Base-by-base conservation (phyloP, 2,329 filamentous ascomycete species). In the Scorias spongiosa region DNA sequence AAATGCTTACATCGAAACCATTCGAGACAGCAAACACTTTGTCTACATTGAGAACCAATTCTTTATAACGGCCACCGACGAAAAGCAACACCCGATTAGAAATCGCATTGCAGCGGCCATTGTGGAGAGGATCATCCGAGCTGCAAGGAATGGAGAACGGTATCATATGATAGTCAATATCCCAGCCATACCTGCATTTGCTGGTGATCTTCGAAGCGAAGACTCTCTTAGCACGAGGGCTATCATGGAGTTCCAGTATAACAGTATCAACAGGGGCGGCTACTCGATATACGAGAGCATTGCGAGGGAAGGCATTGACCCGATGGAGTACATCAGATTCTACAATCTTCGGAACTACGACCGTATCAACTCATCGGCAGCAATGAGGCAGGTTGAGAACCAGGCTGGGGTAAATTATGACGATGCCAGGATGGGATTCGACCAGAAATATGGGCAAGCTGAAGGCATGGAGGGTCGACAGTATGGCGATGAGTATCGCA, bases 1-100 rank as follows among this genome's bases (percentile, higher is more conserved):
- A 48, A 88, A 89, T 57, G 87, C 87, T 1, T 93, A 93, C 56
- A 77, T 88, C 30, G 82, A 88, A 59, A 87, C 55, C 79, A 85
- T 69, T 51, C 83, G 93, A 50, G 81, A 91, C 51, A 93, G 86
- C 2, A 85, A 94, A 34, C 88, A 94, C 60, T 93, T 94, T 54
- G 83, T 94, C 44, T 93, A 94, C 62, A 93, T 94, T 51, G 88
- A 94, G 59, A 94, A 94, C 58, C 89, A 96, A 57, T 91, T 91
- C 67, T 91, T 91, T 69, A 91, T 91, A 63, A 91, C 84, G 0
- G 82, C 84, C 2, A 88, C 83, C 1, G 71, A 69, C 40, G 38
- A 18, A 6, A 66, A 77, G 45, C 83, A 87, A 58, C 71, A 72
- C 48, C 82, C 84, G 0, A 76, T 93, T 39, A 72, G 71, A 54